Conservation (phyloP, 2,329 filamentous ascomycete genomes). For the Zymoseptoria passerinii region DNA sequence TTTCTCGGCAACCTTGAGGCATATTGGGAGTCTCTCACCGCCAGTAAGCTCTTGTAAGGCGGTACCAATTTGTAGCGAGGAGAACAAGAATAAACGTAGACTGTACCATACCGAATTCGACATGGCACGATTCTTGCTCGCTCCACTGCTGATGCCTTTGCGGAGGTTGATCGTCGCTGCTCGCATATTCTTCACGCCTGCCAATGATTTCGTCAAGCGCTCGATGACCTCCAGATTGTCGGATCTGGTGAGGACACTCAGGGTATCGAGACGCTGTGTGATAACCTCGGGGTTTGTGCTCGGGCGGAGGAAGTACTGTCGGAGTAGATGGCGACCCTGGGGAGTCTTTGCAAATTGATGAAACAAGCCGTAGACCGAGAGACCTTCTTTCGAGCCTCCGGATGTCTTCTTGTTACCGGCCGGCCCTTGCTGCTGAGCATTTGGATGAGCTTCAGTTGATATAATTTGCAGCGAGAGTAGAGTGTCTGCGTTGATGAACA, state of each 20-base stretch:
- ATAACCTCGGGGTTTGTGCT: constrained; percentile 62
- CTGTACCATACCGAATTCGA: constrained; percentile 55
- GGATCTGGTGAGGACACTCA: constrained; percentile 56
- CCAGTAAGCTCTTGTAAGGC: constrained; percentile 50
- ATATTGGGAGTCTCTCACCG: constrained; percentile 45
- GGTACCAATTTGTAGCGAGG: constrained; percentile 62
- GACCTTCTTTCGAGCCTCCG: constrained; percentile 62
- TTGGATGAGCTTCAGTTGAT: constrained; percentile 73
- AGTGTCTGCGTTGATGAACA: constrained; percentile 76
- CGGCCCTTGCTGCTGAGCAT: constrained; percentile 66
- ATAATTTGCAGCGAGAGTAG: constrained; percentile 77
- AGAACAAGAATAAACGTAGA: constrained; percentile 64
- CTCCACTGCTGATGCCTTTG: constrained; percentile 61
- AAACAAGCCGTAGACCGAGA: constrained; percentile 80
- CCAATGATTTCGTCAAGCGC: constrained; percentile 53
- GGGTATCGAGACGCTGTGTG: constrained; percentile 59
- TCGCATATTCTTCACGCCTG: constrained; percentile 67
- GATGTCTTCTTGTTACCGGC: constrained; percentile 44
- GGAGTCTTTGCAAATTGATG: constrained; percentile 64
- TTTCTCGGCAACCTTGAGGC: constrained; percentile 50
- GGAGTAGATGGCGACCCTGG: constrained; percentile 66
- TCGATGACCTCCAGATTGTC: constrained; percentile 55
- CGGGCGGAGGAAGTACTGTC: constrained; percentile 75
- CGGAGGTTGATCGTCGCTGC: constrained; percentile 60
- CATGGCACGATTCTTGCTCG: constrained; percentile 52